Base-by-base conservation (phyloP, 129 eudicot genomes). In the Centrapalus pauciflorus region DNA sequence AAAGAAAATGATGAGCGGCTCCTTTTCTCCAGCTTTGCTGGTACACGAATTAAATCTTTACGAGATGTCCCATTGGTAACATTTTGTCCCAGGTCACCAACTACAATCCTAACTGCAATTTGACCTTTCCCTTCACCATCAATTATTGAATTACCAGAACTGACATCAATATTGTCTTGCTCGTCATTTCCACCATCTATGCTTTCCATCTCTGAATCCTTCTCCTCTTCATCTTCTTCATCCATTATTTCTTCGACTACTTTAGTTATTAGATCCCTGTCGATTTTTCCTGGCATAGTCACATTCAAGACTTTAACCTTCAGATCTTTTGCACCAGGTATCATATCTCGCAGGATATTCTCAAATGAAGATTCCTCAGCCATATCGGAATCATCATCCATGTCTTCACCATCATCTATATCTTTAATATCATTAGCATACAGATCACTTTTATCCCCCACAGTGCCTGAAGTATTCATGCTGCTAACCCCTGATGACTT, bases 301-400 rank as follows among this genome's bases (percentile, higher is more conserved):
- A 87, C 84, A 55, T 83, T 83, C 77, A 83, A 73, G 51, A 87
- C 95, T 59, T 87, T 87, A 45, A 87, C 83, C 64, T 82, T 76
- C 52, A 40, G 52, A 46, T 61, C 67, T 21, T 61, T 21, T 46
- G 71, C 80, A 76, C 86, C 90, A 67, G 88, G 85, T 37, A 84
- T 81, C 83, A 84, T 73, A 82, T 84, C 86, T 20, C 61, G 70
- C 69, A 77, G 70, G 37, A 76, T 63, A 76, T 81, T 81, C 38
- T 75, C 75, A 58, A 81, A 81, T 50, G 75, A 76, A 52, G 80
- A 61, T 29, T 51, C 82, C 54, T 81, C 86, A 12, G 77, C 67
- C 23, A 67, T 40, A 61, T 73, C 77, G 63, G 77, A 71, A 37
- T 85, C 89, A 24, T 62, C 68, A 38, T 25, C 63, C 63, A 56